Base-by-base conservation (phyloP, 495 filamentous ascomycete genomes). In the Poronia punctata region DNA sequence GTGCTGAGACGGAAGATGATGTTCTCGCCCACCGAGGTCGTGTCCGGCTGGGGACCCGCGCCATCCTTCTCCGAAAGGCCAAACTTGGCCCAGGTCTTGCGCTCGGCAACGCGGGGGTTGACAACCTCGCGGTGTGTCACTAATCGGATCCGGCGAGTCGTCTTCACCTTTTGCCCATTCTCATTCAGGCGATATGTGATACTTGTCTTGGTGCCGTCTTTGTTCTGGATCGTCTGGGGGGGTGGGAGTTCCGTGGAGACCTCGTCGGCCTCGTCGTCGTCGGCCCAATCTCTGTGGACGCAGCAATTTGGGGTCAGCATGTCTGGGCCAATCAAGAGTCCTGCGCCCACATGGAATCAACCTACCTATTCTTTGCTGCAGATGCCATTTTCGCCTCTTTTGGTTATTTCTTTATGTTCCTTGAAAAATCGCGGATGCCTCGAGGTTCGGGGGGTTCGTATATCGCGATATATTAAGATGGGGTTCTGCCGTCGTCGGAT, bases 201-300 rank as follows among this genome's bases (percentile, higher is more conserved):
- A 52, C 90, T 83, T 25, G 93, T 97, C 65, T 95, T 93, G 59
- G 87, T 95, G 54, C 93, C 92, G 61, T 98, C 92, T 70, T 95
- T 89, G 82, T 97, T 96, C 48, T 79, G 80, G 59, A 83, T 88
- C 45, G 90, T 81, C 65, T 89, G 80, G 42, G 82, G 82, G 33
- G 85, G 75, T 37, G 93, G 92, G 48, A 97, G 83, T 21, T 80
- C 79, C 56, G 74, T 73, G 57, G 79, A 66, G 62, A 82, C 74
- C 67, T 96, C 92, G 53, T 94, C 88, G 67, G 86, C 82, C 45
- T 94, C 87, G 43, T 79, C 75, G 57, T 97, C 92, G 70, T 96
- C 93, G 58, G 92, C 93, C 92, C 92, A 98, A 76, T 97, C 72
- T 53, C 68, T 68, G 51, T 23, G 15, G 22, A 24, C 18, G 21